Evolutionary conservation across 495 filamentous ascomycete species (phyloP).

Genomic region (Xylaria curta): DNA sequence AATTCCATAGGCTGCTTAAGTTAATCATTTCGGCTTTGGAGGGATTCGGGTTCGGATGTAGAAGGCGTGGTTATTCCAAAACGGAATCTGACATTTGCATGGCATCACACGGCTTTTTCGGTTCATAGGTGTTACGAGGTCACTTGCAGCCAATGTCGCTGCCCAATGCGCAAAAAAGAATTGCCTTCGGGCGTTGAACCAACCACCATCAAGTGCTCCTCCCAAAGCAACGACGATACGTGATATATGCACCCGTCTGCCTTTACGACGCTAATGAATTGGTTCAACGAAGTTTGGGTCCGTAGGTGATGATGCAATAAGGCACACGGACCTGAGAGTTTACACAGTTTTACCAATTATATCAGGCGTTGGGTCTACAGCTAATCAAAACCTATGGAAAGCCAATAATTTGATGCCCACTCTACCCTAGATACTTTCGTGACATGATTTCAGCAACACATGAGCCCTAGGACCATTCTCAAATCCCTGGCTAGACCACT

Average conservation of each 20-base stretch:
- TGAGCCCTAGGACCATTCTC: not conserved
- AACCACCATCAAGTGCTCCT: constrained; percentile 15
- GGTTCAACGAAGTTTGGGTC: constrained; percentile 15
- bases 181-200: constrained; percentile 42
- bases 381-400: constrained; percentile 19
- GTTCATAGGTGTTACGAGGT: constrained; percentile 49
- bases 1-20: constrained; percentile 37
- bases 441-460: not conserved
- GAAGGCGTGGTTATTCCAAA: constrained; percentile 43
- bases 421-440: not conserved
- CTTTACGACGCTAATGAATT: constrained; percentile 15
- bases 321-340: constrained; percentile 2
- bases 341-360: not conserved
- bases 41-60: constrained; percentile 30
- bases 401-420: not conserved
- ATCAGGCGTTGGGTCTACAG: constrained; percentile 17
- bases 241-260: constrained; percentile 20
- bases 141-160: constrained; percentile 45
- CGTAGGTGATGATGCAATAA: not conserved
- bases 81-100: constrained; percentile 47
- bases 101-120: constrained; percentile 49
- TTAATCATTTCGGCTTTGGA: constrained; percentile 30
- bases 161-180: constrained; percentile 41
- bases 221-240: constrained; percentile 19
- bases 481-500: not conserved